phyloP scores from a whole-genome alignment of 2,329 filamentous ascomycete species.

The Davidsoniella virescens region DNA sequence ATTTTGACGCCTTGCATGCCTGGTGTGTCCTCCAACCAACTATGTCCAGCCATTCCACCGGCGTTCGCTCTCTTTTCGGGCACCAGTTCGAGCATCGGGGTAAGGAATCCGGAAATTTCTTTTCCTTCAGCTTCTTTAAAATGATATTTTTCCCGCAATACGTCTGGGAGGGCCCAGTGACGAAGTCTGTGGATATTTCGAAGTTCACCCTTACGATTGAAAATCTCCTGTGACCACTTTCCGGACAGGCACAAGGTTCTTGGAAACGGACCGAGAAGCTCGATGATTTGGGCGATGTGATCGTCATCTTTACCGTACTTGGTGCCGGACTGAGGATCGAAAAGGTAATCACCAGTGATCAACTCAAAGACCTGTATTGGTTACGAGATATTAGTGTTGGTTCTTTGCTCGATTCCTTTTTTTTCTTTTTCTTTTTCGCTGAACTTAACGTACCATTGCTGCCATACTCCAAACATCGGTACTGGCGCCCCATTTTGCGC shows the following conservation, averaged over 20 bases:
- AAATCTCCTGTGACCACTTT: constrained; percentile 97
- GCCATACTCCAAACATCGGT: constrained; percentile 99
- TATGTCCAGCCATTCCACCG: constrained; percentile 79
- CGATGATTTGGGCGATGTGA: constrained; percentile 97
- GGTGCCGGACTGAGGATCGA: constrained; percentile 93
- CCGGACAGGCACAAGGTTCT: constrained; percentile 82
- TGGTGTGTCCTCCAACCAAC: constrained; percentile 68
- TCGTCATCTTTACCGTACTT: constrained; percentile 99
- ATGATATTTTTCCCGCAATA: constrained; percentile 92
- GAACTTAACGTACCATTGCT: constrained; percentile 58
- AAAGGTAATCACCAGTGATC: constrained; percentile 95
- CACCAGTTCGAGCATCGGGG: constrained; percentile 78
- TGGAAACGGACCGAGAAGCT: constrained; percentile 83
- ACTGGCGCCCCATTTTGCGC: constrained; percentile 96
- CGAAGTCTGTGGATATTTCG: constrained; percentile 93
- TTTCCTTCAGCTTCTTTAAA: constrained; percentile 70
- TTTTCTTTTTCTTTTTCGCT: not conserved
- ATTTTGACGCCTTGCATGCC: constrained; percentile 75
- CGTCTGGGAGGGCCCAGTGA: constrained; percentile 89
- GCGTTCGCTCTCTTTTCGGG: constrained; percentile 87
- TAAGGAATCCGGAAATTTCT: constrained; percentile 63
- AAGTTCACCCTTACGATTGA: constrained; percentile 92
- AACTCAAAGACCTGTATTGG: constrained; percentile 69
- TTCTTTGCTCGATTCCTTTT: too few species aligned
- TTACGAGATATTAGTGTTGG: not conserved